Base-by-base conservation (phyloP, 768 basidiomycete species). In the Boletus vermiculosoides region DNA sequence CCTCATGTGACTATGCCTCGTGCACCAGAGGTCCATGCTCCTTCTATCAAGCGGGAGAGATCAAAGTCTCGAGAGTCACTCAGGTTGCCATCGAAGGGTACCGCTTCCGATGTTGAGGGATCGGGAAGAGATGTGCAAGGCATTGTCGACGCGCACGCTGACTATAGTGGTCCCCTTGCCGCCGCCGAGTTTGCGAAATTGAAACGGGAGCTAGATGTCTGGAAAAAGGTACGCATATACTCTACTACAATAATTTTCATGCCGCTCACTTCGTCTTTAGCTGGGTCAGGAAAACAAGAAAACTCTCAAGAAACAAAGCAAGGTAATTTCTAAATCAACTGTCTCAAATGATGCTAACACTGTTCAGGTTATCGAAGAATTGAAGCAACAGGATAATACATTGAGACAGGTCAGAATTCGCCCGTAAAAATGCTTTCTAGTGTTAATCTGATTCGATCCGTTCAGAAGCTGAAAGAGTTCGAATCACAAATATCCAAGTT, bases 161-260 rank as follows among this genome's bases (percentile, higher is more conserved):
- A 66, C 13, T 70, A 66, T 30, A 59, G 41, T 41, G 78, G 78
- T 0, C 68, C 78, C 9, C 56, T 79, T 57, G 76, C 80, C 6
- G 65, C 71, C 13, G 75, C 79, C 13, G 84, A 86, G 63, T 77
- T 77, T 52, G 79, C 80, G n/a, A 76, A 75, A 37, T 69, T 86
- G 69, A 82, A 77, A 67, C 78, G 76, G 34, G 86, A 90, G 60
- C 63, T 86, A 5, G 85, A 87, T 47, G 54, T 59, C 6, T 73
- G 84, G 59, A 85, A 82, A 69, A 82, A 76, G 65, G 75, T 72
- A 34, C 50, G 65, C 58, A 55, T 47, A 61, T 39, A 52, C 23
- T 41, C 33, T n/a, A 16, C 30, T 12, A 15, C 20, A n/a, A 31
- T 8, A 22, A 40, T 36, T 12, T 31, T 12, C 18, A 25, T 33